Conservation (phyloP, 1,284 basidiomycete species). For the Cutaneotrichosporon curvatum region DNA sequence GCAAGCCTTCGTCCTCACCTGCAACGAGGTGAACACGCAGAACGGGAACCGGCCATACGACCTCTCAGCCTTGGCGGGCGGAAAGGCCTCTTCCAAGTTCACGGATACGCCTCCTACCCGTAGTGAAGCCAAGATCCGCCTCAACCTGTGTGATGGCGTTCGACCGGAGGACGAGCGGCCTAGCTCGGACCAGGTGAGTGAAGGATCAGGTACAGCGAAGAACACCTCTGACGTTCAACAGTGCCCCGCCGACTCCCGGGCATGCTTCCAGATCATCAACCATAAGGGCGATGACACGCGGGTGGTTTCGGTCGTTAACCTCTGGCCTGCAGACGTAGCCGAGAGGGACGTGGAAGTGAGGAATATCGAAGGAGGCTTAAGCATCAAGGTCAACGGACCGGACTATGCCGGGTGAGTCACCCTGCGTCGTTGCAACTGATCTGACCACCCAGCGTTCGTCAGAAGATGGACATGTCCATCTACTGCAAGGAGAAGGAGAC, state of each 20-base stretch:
- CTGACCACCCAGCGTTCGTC: conserved; percentile 1
- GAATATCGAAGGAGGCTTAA: conserved; percentile 29
- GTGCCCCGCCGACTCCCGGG: conserved; percentile 39
- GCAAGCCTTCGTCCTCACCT: conserved; percentile 1
- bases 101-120: conserved; percentile 40
- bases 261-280: conserved; percentile 41
- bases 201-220: no score
- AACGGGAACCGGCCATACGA: conserved; percentile 19
- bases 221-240: conserved; percentile 11
- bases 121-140: conserved; percentile 28
- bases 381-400: conserved; percentile 25
- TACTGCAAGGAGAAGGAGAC: conserved; percentile 13
- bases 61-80: conserved; percentile 26
- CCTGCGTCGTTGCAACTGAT: no score
- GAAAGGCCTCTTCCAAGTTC: conserved; percentile 22
- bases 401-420: conserved; percentile 41
- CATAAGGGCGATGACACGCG: conserved; percentile 28
- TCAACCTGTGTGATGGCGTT: conserved; percentile 34
- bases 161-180: conserved; percentile 25
- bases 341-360: conserved; percentile 25
- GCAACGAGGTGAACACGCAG: conserved; percentile 1
- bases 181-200: conserved; percentile 42
- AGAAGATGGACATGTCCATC: conserved; percentile 5
- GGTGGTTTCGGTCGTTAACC: conserved; percentile 41
- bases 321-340: conserved; percentile 30